A percentile compares a stretch with the other conserved stretches of the same genome.
phyloP scores from a whole-genome alignment of 805 yeast genomes.

The Sugiyamaella marilandica region DNA sequence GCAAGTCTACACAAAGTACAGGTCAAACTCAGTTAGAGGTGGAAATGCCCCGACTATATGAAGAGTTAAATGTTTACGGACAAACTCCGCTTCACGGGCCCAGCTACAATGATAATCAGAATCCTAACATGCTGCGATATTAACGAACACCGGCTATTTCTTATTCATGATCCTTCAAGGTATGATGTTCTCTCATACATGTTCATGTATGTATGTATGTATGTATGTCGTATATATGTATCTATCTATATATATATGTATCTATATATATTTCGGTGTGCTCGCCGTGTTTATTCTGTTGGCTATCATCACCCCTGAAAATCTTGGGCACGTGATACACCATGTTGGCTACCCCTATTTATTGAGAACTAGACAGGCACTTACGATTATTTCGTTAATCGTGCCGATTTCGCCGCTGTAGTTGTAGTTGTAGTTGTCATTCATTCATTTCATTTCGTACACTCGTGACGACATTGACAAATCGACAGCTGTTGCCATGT shows the following conservation, averaged over 20 bases:
- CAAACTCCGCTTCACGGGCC: not conserved
- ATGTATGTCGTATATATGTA: not conserved
- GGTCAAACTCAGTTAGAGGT: not conserved
- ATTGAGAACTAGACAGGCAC: not conserved
- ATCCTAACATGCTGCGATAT: not conserved
- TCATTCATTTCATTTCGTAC: not conserved
- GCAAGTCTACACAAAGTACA: not conserved
- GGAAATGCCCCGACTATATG: not conserved
- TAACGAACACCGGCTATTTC: not conserved
- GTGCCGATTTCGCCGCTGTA: no score
- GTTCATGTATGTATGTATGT: not conserved
- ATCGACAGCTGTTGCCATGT: conserved; percentile 4
- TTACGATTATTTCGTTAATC: no score
- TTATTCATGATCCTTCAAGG: not conserved
- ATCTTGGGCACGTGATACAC: not conserved
- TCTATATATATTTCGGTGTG: no score
- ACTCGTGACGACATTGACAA: not conserved
- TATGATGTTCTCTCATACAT: not conserved
- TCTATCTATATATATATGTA: no score
- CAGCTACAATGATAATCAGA: not conserved
- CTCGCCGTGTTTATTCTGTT: no score
- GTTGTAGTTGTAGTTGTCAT: no score
- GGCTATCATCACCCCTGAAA: not conserved
- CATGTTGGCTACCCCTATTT: not conserved
- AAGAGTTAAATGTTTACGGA: not conserved